phyloP scores from a whole-genome alignment of 23 red algal species.

The Gracilaria gracilis region DNA sequence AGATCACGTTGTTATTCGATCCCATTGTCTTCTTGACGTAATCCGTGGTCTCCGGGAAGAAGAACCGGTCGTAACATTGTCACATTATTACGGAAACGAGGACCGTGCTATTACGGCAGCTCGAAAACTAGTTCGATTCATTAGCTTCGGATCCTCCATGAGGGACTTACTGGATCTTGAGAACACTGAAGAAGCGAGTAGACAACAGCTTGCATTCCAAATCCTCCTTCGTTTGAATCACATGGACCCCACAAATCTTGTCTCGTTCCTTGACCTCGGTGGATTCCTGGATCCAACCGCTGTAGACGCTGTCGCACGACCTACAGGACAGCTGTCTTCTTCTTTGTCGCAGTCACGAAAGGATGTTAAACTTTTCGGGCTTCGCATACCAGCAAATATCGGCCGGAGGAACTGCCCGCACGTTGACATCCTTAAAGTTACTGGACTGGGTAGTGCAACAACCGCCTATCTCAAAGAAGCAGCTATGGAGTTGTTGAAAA shows the following conservation, averaged over 20 bases:
- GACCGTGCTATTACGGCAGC: conserved; percentile 37
- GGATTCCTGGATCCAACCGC: conserved; percentile 79
- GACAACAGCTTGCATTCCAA: conserved; percentile 77
- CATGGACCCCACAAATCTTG: conserved; percentile 51
- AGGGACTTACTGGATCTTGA: conserved; percentile 65
- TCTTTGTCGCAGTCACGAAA: conserved; percentile 69
- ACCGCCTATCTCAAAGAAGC: conserved; percentile 80
- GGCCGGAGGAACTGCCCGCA: conserved; percentile 63
- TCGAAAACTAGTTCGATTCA: conserved; percentile 59
- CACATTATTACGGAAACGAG: conserved; percentile 30
- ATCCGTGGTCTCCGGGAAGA: conserved; percentile 74
- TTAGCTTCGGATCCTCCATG: conserved; percentile 62
- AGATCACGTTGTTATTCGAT: conserved; percentile 87
- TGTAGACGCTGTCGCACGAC: conserved; percentile 73
- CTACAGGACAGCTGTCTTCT: conserved; percentile 66
- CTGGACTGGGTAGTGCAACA: conserved; percentile 77
- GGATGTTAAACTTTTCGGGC: conserved; percentile 52
- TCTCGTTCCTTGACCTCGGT: conserved; percentile 66
- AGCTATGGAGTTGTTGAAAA: conserved; percentile 39
- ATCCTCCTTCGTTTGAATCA: conserved; percentile 69
- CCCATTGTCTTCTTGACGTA: conserved; percentile 77
- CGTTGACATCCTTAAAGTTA: conserved; percentile 72
- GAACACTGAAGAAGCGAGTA: conserved; percentile 74
- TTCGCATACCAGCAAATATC: conserved; percentile 53
- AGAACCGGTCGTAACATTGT: conserved; percentile 8